Conservation (phyloP, 768 basidiomycete genomes). For the Lepiota venenata region DNA sequence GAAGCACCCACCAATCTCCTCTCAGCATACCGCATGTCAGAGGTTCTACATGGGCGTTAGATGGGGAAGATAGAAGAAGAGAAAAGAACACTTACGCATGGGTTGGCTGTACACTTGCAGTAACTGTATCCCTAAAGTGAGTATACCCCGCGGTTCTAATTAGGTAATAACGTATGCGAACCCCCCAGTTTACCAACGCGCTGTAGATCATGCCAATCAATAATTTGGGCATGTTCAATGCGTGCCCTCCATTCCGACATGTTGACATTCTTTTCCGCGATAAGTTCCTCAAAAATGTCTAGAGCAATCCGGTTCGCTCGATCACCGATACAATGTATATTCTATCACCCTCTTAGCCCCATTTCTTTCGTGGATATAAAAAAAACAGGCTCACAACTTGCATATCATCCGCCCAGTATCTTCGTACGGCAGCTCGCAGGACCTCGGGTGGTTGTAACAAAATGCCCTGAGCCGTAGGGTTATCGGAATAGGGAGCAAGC, state of each 20-base stretch:
- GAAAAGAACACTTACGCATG: constrained; percentile 61
- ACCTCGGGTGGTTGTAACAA: constrained; percentile 56
- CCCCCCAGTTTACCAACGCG: constrained; percentile 73
- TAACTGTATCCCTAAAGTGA: constrained; percentile 47
- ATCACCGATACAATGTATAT: constrained; percentile 88
- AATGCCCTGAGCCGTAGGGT: constrained; percentile 66
- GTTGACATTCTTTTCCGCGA: constrained; percentile 35
- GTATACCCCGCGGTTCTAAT: neutral
- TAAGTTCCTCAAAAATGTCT: constrained; percentile 73
- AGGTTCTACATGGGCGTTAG: constrained; percentile 46
- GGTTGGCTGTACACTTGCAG: constrained; percentile 90
- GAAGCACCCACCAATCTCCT: constrained; percentile 53
- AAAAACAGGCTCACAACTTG: constrained; percentile 62
- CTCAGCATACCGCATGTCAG: constrained; percentile 94
- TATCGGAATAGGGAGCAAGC: constrained; percentile 64
- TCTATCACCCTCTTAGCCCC: constrained; percentile 45
- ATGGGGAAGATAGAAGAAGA: neutral
- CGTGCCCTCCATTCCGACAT: constrained; percentile 61
- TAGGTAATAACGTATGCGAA: constrained; percentile 26
- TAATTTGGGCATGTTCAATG: constrained; percentile 92
- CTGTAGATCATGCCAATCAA: constrained; percentile 65
- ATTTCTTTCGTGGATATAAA: neutral
- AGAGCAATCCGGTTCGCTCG: constrained; percentile 81
- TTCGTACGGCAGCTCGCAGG: constrained; percentile 50
- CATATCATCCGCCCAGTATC: constrained; percentile 73